Evolutionary conservation across 2,329 filamentous ascomycete species (phyloP).

Genomic region (Claviceps purpurea): DNA sequence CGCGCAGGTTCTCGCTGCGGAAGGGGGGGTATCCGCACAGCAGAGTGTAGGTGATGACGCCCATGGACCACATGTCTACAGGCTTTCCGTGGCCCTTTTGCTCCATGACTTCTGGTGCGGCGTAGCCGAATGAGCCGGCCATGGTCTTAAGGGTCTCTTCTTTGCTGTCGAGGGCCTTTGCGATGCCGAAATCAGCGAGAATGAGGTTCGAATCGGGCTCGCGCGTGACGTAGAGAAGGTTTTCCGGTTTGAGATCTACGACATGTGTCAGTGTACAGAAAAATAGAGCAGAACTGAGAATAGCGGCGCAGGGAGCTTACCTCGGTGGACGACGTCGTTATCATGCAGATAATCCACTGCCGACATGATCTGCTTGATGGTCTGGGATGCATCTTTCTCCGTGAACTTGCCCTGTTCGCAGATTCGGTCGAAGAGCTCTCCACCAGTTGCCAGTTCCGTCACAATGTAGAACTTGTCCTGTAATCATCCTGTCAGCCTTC

Average conservation of each 20-base stretch:
- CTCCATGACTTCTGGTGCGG: slow-evolving; percentile 94
- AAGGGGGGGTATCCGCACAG: slow-evolving; percentile 98
- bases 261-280: background rate
- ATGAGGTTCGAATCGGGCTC: slow-evolving; percentile 72
- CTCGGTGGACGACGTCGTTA: slow-evolving; percentile 92
- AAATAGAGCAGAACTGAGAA: background rate
- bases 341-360: slow-evolving; percentile 91
- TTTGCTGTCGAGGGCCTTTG: slow-evolving; percentile 88
- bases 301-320: slow-evolving; percentile 30
- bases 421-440: slow-evolving; percentile 94
- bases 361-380: slow-evolving; percentile 83
- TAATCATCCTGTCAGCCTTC: background rate
- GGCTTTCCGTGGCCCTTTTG: slow-evolving; percentile 96
- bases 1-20: slow-evolving; percentile 82
- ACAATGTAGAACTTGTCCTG: slow-evolving; percentile 99
- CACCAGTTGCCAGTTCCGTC: slow-evolving; percentile 87
- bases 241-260: slow-evolving; percentile 91
- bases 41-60: slow-evolving; percentile 95
- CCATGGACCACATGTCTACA: slow-evolving; percentile 98
- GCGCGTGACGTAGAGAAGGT: slow-evolving; percentile 81
- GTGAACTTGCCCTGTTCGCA: slow-evolving; percentile 98
- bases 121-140: slow-evolving; percentile 97
- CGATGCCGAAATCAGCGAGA: slow-evolving; percentile 94
- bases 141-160: slow-evolving; percentile 92
- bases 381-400: slow-evolving; percentile 92